Evolutionary conservation across 345 rosid genomes (phyloP), one percentile per base, ranked within the genome.

Genomic region (Lepidium aucheri): DNA sequence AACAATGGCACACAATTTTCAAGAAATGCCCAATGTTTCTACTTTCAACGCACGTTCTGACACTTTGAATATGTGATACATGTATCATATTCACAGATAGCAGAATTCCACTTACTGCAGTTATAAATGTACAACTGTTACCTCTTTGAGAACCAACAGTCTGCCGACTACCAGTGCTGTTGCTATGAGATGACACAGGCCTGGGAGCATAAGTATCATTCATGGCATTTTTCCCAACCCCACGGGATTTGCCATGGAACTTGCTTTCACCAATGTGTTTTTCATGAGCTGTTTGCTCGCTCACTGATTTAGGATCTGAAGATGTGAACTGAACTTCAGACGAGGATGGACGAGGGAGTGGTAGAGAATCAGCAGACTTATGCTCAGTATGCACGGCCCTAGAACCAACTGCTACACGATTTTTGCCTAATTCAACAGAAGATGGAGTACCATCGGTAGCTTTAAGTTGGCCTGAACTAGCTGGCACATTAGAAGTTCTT

Each of bases 91-190:
- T 38, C 26, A 47, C 32, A 64, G 38, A 52, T 3, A 26, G 44
- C 36, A 71, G 28, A 30, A 46, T 38, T 63, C 17, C 38, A 34
- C 42, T 9, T 9, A 36, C 40, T 3, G n/a, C 35, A 46, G 34
- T 61, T 40, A 15, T 16, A 54, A 32, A 62, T 50, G 28, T 20
- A 51, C 42, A 38, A 42, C 28, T 39, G 18, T 33, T 64, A 89
- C 98, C 98, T 82, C 84, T 91, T 49, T 79, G 91, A 51, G 81
- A 55, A 63, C 89, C 90, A 67, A 65, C 62, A 53, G 73, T 63
- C 72, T 81, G 92, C 56, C 90, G 81, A 66, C 89, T 89, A 33
- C 74, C 73, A 10, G 87, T 82, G 74, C 91, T 79, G 59, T 85
- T 79, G 69, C 77, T 75, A 30, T 83, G 87, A 69, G 67, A 68